Percentiles rank a stretch among this genome's conserved stretches.
Evolutionary conservation across 108 stramenopile species (phyloP).

Genomic region (Nannochloropsis granulata): DNA sequence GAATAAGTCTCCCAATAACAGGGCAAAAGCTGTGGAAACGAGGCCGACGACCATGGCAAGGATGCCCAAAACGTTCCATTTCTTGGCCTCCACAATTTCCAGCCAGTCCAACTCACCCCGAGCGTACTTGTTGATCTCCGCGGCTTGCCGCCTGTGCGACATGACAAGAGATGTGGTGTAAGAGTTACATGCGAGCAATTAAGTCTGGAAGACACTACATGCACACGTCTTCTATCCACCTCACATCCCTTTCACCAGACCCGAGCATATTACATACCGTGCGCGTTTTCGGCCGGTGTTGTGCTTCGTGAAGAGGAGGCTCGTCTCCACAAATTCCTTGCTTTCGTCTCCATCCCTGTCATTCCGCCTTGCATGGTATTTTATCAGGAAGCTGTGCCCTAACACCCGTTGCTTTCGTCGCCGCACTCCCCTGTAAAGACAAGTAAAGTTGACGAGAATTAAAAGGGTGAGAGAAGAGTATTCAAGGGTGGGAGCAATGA

Average conservation of each 20-base stretch:
- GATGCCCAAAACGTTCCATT: background rate
- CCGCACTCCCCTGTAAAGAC: background rate
- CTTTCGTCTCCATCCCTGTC: background rate
- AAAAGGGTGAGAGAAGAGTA: too few species aligned
- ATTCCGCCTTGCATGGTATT: background rate
- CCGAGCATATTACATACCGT: background rate
- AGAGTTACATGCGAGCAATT: too few species aligned
- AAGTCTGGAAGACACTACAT: too few species aligned
- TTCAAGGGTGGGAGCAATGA: too few species aligned
- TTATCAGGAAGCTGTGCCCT: background rate
- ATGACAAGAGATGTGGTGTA: too few species aligned
- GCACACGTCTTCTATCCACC: too few species aligned
- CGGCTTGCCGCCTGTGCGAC: background rate
- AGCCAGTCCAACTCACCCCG: background rate
- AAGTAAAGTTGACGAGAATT: background rate
- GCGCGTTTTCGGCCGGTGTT: background rate
- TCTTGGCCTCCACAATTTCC: background rate
- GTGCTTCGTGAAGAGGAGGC: background rate
- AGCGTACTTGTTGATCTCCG: background rate
- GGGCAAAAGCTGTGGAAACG: background rate
- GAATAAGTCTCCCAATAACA: background rate
- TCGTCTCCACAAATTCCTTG: background rate
- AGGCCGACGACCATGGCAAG: background rate
- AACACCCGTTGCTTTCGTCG: background rate
- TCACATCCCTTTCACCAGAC: too few species aligned